Percentiles rank a stretch among this genome's conserved stretches.
These are phyloP conservation scores for Aspergillus fumigatiaffinis DNA, from an alignment of 2,329 filamentous ascomycete genomes.

Conservation along the genomic window DNA sequence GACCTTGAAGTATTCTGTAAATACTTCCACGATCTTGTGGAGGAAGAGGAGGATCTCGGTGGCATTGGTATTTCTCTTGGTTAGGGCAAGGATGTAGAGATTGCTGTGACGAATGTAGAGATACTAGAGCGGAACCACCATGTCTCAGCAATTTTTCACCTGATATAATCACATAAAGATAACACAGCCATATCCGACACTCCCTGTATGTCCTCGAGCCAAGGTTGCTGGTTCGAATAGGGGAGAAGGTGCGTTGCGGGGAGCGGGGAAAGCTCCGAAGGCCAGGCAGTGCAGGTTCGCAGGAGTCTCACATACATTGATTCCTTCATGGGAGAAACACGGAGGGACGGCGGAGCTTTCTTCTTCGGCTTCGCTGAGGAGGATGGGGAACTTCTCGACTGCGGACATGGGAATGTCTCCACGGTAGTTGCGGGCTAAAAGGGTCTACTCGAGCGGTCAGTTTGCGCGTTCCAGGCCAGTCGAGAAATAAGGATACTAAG, in stretches of 20 bases:
- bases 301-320: slow-evolving; percentile 67
- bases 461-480: slow-evolving; percentile 9
- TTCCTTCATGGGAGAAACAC: slow-evolving; percentile 97
- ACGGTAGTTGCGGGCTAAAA: slow-evolving; percentile 95
- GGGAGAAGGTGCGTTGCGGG: slow-evolving; percentile 6
- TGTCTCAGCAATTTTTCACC: slow-evolving; percentile 13
- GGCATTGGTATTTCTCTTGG: slow-evolving; percentile 98
- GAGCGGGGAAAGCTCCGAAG: slow-evolving; percentile 6
- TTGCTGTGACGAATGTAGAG: slow-evolving; percentile 99
- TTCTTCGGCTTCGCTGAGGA: slow-evolving; percentile 97
- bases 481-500: not conserved
- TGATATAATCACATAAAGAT: slow-evolving; percentile 10
- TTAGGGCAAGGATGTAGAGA: slow-evolving; percentile 94
- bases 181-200: not conserved
- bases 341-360: slow-evolving; percentile 95
- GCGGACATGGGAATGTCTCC: slow-evolving; percentile 99
- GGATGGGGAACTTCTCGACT: slow-evolving; percentile 93
- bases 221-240: slow-evolving; percentile 16
- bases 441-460: slow-evolving; percentile 61
- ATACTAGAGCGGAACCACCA: slow-evolving; percentile 57
- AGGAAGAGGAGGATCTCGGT: slow-evolving; percentile 97
- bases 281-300: slow-evolving; percentile 1
- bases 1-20: slow-evolving; percentile 99
- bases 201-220: not conserved
- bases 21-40: slow-evolving; percentile 97